A percentile compares a stretch with the other conserved stretches of the same genome.
Evolutionary conservation across 2,329 filamentous ascomycete species (phyloP).

Genomic region (Colletotrichum kahawae): DNA sequence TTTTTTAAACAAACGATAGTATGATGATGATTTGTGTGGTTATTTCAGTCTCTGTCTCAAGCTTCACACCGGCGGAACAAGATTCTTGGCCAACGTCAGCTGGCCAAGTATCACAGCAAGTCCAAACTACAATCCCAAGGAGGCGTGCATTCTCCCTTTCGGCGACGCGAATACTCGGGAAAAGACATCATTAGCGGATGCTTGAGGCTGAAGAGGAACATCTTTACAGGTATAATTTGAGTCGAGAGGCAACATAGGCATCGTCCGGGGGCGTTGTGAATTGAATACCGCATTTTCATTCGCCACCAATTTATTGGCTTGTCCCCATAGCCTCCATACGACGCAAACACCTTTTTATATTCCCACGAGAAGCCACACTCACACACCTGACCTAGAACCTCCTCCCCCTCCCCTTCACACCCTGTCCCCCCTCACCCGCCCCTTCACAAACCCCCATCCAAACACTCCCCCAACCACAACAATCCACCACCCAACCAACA

Average conservation of each 20-base stretch:
- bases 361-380: background rate
- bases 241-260: accelerated
- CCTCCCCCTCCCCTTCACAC: background rate
- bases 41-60: background rate
- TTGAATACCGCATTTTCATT: no score
- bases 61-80: accelerated
- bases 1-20: no score
- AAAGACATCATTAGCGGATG: background rate
- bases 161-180: no score
- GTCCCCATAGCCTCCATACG: background rate
- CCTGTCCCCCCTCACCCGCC: background rate
- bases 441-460: background rate
- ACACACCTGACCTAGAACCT: background rate
- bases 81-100: accelerated
- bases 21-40: no score
- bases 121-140: background rate
- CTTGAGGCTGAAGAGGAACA: background rate
- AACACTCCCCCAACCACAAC: background rate
- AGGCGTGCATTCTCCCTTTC: no score
- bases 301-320: background rate
- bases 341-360: background rate
- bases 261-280: no score
- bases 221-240: background rate
- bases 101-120: accelerated
- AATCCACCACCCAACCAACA: constrained; percentile 30